phyloP scores from a whole-genome alignment of 2,329 filamentous ascomycete species.

The Akanthomyces lecanii region DNA sequence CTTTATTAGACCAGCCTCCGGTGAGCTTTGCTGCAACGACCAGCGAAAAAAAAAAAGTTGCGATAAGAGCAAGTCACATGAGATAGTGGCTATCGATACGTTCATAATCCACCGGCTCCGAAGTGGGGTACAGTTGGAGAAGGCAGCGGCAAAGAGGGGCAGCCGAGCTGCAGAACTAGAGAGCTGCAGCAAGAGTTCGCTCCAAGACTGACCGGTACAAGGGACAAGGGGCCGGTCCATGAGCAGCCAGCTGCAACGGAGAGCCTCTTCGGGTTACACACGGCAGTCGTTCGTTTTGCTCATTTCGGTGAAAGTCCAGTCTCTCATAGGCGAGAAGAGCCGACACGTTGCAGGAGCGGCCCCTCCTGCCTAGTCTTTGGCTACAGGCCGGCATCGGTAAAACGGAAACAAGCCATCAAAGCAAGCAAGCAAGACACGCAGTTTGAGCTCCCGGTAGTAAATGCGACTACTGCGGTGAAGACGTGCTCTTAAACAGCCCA shows the following conservation, averaged over 20 bases:
- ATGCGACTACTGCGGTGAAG: background rate
- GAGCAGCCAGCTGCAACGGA: background rate
- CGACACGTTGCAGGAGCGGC: constrained; percentile 8
- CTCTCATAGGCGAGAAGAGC: constrained; percentile 4
- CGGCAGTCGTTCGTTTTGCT: constrained; percentile 3
- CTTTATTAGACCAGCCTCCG: background rate
- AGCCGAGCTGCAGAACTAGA: background rate
- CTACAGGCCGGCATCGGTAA: background rate
- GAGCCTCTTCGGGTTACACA: constrained; percentile 1
- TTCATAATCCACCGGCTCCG: background rate
- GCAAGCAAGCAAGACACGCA: background rate
- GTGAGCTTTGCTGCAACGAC: constrained; percentile 4
- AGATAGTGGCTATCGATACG: constrained; percentile 17
- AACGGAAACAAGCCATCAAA: background rate
- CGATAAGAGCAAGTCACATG: constrained; percentile 17
- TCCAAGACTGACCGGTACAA: background rate
- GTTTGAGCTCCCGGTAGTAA: background rate
- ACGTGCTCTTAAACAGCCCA: background rate
- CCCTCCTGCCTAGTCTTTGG: background rate
- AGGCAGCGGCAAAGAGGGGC: constrained; percentile 5
- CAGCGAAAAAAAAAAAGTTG: constrained; percentile 11
- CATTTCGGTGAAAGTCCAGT: constrained; percentile 11
- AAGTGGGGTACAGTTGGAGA: constrained; percentile 10
- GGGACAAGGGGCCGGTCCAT: background rate
- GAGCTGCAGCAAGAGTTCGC: constrained; percentile 2